phyloP scores from a whole-genome alignment of 129 eudicot genomes.

The Escallonia herrerae region DNA sequence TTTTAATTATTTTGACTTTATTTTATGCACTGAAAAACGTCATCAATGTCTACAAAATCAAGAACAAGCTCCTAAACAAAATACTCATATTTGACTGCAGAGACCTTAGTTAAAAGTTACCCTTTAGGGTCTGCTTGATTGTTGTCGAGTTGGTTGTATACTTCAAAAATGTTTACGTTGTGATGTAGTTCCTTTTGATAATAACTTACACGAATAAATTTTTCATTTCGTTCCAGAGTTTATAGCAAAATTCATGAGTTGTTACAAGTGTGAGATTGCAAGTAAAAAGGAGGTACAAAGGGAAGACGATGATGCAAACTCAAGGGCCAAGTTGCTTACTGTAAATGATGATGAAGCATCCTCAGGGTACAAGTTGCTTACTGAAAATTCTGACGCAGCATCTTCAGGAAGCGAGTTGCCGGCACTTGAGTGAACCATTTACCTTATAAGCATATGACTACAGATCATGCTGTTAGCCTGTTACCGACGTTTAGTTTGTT shows the following conservation, averaged over 20 bases:
- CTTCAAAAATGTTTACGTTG: too few relatives aligned
- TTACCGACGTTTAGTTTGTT: conserved; percentile 6
- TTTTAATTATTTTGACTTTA: too few relatives aligned
- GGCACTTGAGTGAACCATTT: conserved; percentile 4
- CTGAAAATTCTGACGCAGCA: neutral
- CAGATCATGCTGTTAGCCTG: neutral
- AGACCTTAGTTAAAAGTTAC: too few relatives aligned
- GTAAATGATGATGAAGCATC: neutral
- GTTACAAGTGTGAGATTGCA: conserved; percentile 38
- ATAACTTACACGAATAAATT: too few relatives aligned
- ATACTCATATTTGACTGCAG: too few relatives aligned
- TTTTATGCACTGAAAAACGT: too few relatives aligned
- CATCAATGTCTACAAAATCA: too few relatives aligned
- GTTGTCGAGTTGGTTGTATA: too few relatives aligned
- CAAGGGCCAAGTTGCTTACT: conserved; percentile 5
- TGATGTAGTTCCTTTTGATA: too few relatives aligned
- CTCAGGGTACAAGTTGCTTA: too few relatives aligned
- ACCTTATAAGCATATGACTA: neutral
- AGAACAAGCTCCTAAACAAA: too few relatives aligned
- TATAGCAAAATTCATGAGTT: conserved; percentile 83
- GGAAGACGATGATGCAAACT: conserved; percentile 2
- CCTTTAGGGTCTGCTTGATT: too few relatives aligned
- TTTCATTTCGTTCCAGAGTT: conserved; percentile 35
- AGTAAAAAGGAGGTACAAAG: conserved; percentile 15
- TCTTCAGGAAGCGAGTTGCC: conserved; percentile 13